phyloP scores from a whole-genome alignment of 2,329 filamentous ascomycete species.

The Emmonsia crescens region DNA sequence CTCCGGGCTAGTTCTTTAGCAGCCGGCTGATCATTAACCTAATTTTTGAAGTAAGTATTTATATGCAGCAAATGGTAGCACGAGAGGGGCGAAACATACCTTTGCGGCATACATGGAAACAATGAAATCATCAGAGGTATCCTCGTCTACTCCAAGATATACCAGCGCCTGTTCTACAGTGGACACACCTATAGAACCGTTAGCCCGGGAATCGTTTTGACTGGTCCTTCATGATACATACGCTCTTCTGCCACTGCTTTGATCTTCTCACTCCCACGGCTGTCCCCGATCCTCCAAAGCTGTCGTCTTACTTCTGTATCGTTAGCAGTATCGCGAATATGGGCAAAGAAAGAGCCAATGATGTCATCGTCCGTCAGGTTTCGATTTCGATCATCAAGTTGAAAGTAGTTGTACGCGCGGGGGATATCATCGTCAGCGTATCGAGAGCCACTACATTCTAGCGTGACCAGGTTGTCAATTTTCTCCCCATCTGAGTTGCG shows the following conservation, averaged over 20 bases:
- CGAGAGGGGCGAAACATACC: slow-evolving; percentile 25
- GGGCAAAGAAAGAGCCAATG: slow-evolving; percentile 50
- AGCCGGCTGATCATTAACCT: slow-evolving; percentile 42
- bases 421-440: slow-evolving; percentile 47
- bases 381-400: slow-evolving; percentile 38
- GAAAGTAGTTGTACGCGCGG: slow-evolving; percentile 49
- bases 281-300: slow-evolving; percentile 50
- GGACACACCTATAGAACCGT: slow-evolving; percentile 37
- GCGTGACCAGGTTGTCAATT: slow-evolving; percentile 43
- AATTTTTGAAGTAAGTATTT: slow-evolving; percentile 2
- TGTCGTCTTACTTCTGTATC: slow-evolving; percentile 47
- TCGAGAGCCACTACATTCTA: slow-evolving; percentile 48
- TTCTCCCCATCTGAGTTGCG: slow-evolving; percentile 36
- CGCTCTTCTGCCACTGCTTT: slow-evolving; percentile 47
- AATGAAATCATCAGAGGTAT: slow-evolving; percentile 47
- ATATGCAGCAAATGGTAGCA: neutral
- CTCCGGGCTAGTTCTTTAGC: slow-evolving; percentile 42
- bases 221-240: slow-evolving; percentile 16
- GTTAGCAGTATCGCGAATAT: slow-evolving; percentile 43
- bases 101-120: slow-evolving; percentile 47
- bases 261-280: slow-evolving; percentile 48
- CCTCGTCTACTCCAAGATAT: slow-evolving; percentile 45
- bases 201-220: neutral
- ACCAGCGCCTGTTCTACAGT: slow-evolving; percentile 54
- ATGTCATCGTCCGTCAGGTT: slow-evolving; percentile 49